Base-by-base conservation (phyloP, 345 rosid genomes). In the Kandelia obovata region DNA sequence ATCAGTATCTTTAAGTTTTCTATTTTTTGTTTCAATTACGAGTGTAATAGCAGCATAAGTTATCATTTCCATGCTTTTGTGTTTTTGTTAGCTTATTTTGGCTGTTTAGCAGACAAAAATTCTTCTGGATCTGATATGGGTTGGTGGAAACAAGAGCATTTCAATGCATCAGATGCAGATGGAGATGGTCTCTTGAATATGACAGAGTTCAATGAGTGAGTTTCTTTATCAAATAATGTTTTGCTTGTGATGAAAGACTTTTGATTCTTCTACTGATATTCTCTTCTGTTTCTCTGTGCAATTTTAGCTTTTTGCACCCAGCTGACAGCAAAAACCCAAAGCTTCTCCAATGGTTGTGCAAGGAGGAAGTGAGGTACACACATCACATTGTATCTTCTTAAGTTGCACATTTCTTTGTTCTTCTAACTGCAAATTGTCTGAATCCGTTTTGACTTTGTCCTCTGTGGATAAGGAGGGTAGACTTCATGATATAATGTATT, bases 71-170 rank as follows among this genome's bases (percentile, higher is more conserved):
- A 13, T 19, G 55, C 65, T 37, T 70, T 53, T 65, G 58, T 9
- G 17, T 13, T 46, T 37, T 9, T n/a, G 65, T 61, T 71, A 49
- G 52, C 73, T 79, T 62, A 58, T 69, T 72, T 61, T 32, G 60
- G 7, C 75, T 56, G 34, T 74, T 59, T 69, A 49, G 21, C 74
- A 90, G 98, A 85, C 77, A 81, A 86, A 4, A 68, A 75, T 66
- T 78, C 97, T 30, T 85, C 86, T 79, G 96, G 92, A 53, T 80
- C 82, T 77, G 90, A 90, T 26, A 96, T 92, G 94, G 99, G 97
- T 62, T 96, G 99, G 99, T 92, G 98, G 99, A 92, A 83, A 79
- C 94, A 85, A 79, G 97, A 89, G 74, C 99, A 96, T 81, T 96
- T 96, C 67, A 90, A 89, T 78, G 97, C 97, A 64, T 87, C 99